phyloP scores from a whole-genome alignment of 345 rosid genomes.

The Excoecaria cochinchinensis region DNA sequence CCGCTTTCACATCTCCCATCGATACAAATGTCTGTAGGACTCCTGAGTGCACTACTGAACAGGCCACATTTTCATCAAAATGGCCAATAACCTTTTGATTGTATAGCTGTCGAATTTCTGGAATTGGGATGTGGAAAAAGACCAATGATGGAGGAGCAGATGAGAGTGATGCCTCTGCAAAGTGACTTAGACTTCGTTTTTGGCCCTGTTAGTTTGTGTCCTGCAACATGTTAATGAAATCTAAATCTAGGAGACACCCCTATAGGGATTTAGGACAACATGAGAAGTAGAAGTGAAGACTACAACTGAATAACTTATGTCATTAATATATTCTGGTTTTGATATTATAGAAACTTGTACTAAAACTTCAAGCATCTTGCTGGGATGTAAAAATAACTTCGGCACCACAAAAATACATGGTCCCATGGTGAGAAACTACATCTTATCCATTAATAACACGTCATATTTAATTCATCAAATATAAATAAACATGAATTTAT shows the following conservation, averaged over 20 bases:
- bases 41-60: conserved; percentile 68
- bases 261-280: conserved; percentile 13
- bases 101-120: conserved; percentile 62
- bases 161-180: conserved; percentile 24
- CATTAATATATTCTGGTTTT: background rate
- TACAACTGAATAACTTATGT: background rate
- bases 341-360: background rate
- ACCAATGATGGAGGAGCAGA: conserved; percentile 47
- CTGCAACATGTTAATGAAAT: conserved; percentile 42
- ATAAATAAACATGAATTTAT: background rate
- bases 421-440: background rate
- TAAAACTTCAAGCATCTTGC: background rate
- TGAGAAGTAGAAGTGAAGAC: background rate
- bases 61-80: conserved; percentile 76
- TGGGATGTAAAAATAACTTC: background rate
- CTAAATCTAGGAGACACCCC: conserved; percentile 30
- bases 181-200: conserved; percentile 5
- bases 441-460: background rate
- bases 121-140: conserved; percentile 87
- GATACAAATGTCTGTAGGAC: conserved; percentile 60
- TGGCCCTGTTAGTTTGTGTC: conserved; percentile 46
- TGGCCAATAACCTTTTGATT: conserved; percentile 53
- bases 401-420: background rate
- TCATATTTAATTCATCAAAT: background rate
- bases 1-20: conserved; percentile 80